Base-by-base conservation (phyloP, 345 rosid genomes). In the Luvunga scandens region DNA sequence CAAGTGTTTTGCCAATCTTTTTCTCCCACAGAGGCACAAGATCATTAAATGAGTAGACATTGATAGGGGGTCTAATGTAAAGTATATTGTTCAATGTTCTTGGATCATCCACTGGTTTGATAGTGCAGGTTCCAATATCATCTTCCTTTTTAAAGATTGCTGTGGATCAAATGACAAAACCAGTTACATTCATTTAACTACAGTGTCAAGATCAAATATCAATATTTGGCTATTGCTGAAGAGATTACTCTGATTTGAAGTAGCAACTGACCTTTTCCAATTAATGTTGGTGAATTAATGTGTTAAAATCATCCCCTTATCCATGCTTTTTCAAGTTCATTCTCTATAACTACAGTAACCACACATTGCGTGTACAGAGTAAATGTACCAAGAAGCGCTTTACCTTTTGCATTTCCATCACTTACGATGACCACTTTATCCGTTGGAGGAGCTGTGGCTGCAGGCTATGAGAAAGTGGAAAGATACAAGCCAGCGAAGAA, bases 21-120 rank as follows among this genome's bases (percentile, higher is more conserved):
- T 81, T 89, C 81, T 90, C 94, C 94, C 91, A 90, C 64, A 87
- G 68, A 31, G 88, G 81, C 14, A 87, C 89, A 62, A 89, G 84
- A 69, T 90, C 94, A 25, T 89, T 85, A 81, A 87, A 85, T 0
- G 92, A 86, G 84, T 81, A 82, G 30, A 80, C 85, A 86, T 90
- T 90, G 75, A 30, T 48, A 0, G 87, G 82, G 82, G 10, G 42
- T 9, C 42, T 75, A 83, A 90, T 53, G 77, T 87, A 85, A 39
- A 90, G 78, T 73, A 81, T 80, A 79, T 87, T 90, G 84, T 90
- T 90, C 81, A 87, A 57, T 21, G 94, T 87, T 76, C 89, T 78
- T 27, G 89, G 89, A 83, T 90, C 91, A 80, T 88, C 91, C 21
- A 86, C 83, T 0, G 90, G 87, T 42, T 59, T 84, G 64, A 90